Base-by-base conservation (phyloP, 2,329 filamentous ascomycete genomes). In the Diaporthe capsici region DNA sequence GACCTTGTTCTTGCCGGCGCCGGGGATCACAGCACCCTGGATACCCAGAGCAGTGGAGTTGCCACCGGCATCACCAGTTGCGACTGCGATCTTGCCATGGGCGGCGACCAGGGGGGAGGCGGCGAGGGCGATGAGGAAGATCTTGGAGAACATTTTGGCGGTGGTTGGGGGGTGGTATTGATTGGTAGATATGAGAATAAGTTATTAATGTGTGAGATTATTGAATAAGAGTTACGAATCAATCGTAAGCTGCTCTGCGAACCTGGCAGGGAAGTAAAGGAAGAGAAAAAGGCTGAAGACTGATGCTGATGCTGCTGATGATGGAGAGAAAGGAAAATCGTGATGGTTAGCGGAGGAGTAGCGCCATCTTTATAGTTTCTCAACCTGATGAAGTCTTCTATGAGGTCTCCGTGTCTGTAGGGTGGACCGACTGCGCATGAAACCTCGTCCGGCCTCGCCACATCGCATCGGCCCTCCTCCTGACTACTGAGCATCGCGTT, bases 21-120 rank as follows among this genome's bases (percentile, higher is more conserved):
- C 81, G 22, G 82, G 81, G 57, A 84, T 79, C 67, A 82, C 76
- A 63, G 76, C 83, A 47, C 84, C 84, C 77, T 81, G 79, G 72
- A 85, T 85, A 49, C 82, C 84, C 34, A 85, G 80, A 42, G 83
- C 84, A 47, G 84, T 86, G 37, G 81, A 81, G 78, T 86, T 86
- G 74, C 84, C 84, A 57, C 83, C 84, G 6, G 79, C 78, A 75
- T 85, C 81, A 68, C 83, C 84, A 58, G 72, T 72, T 0, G 80
- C 78, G 28, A 76, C 68, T 1, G 78, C 77, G 37, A 81, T 77
- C 78, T 82, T 81, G 73, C 81, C 81, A 68, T 82, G 81, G 42
- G 81, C 80, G 39, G 80, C 78, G n/a, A 81, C 81, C n/a, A 82
- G 75, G 31, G 80, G 78, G 37, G 78, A 76, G n/a, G 79, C 78